These are phyloP conservation scores for Pseudophaeomoniella oleicola DNA, from an alignment of 2,329 filamentous ascomycete species.

Conservation along the genomic window DNA sequence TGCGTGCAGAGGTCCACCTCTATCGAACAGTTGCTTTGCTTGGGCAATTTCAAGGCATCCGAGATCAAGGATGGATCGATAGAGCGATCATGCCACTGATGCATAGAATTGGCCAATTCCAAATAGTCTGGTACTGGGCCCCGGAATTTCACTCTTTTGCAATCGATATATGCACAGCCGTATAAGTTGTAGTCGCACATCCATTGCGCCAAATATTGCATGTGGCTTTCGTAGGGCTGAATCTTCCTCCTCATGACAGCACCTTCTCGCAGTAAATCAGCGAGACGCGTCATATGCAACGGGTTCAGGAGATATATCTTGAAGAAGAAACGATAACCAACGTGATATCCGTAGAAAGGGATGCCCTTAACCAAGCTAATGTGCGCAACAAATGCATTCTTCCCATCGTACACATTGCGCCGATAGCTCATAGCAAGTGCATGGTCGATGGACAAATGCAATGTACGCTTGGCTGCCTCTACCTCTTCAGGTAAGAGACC, in stretches of 20 bases:
- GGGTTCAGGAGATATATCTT: slow-evolving; percentile 94
- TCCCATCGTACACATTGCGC: slow-evolving; percentile 55
- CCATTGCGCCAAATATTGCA: slow-evolving; percentile 88
- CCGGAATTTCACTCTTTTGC: slow-evolving; percentile 56
- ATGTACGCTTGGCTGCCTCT: slow-evolving; percentile 56
- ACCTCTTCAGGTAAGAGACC: slow-evolving; percentile 54
- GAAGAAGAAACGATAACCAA: slow-evolving; percentile 79
- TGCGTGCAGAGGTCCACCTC: slow-evolving; percentile 84
- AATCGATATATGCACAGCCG: slow-evolving; percentile 77
- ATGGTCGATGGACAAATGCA: slow-evolving; percentile 82
- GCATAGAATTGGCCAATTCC: slow-evolving; percentile 44
- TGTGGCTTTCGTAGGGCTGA: slow-evolving; percentile 85
- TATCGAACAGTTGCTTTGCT: slow-evolving; percentile 74
- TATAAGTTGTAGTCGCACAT: slow-evolving; percentile 98
- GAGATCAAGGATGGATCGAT: slow-evolving; percentile 47
- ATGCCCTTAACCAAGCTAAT: slow-evolving; percentile 86
- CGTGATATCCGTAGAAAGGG: slow-evolving; percentile 90
- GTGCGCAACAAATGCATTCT: slow-evolving; percentile 66
- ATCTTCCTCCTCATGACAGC: slow-evolving; percentile 70
- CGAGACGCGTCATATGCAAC: slow-evolving; percentile 67
- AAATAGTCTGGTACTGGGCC: slow-evolving; percentile 57
- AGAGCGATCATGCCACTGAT: slow-evolving; percentile 68
- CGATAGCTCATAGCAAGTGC: slow-evolving; percentile 77
- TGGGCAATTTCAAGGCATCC: slow-evolving; percentile 50
- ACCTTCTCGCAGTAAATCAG: slow-evolving; percentile 77